Evolutionary conservation across 345 rosid species (phyloP).

Genomic region (Diplotaxis tenuifolia): DNA sequence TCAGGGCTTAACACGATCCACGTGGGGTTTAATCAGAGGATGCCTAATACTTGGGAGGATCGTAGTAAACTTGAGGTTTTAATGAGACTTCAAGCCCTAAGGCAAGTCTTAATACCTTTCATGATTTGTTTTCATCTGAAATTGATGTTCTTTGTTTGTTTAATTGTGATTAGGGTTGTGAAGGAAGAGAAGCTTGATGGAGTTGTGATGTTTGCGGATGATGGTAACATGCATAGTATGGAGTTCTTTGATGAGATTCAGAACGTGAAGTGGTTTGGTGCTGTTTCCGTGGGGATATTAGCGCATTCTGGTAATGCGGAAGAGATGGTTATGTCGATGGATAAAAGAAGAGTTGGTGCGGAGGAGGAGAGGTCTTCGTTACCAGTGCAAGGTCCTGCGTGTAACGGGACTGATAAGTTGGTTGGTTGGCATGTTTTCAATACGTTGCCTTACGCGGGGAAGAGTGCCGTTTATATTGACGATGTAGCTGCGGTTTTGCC

Average conservation of each 20-base stretch:
- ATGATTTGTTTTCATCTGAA: not conserved
- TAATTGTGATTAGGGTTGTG: conserved; percentile 56
- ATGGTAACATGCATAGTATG: conserved; percentile 97
- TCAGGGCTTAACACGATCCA: conserved; percentile 68
- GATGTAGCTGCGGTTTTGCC: conserved; percentile 87
- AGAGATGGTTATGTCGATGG: conserved; percentile 36
- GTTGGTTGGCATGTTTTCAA: conserved; percentile 89
- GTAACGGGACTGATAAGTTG: conserved; percentile 65
- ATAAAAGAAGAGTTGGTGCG: conserved; percentile 27
- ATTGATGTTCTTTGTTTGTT: not conserved
- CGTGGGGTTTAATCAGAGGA: conserved; percentile 57
- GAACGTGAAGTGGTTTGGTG: conserved; percentile 87
- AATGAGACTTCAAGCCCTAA: conserved; percentile 84
- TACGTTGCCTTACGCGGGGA: conserved; percentile 58
- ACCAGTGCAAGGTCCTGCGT: conserved; percentile 96
- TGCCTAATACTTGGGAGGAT: conserved; percentile 82
- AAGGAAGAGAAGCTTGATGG: conserved; percentile 94
- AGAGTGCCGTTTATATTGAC: conserved; percentile 64
- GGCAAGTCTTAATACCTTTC: conserved; percentile 36
- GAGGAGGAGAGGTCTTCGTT: conserved; percentile 38
- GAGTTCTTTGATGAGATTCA: conserved; percentile 94
- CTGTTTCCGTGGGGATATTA: conserved; percentile 82
- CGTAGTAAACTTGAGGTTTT: conserved; percentile 66
- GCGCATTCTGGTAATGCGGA: conserved; percentile 55
- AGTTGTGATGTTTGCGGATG: conserved; percentile 91